Evolutionary conservation across 371 early-diverging fungal genomes (phyloP).

Genomic region (Dichotomocladium elegans): DNA sequence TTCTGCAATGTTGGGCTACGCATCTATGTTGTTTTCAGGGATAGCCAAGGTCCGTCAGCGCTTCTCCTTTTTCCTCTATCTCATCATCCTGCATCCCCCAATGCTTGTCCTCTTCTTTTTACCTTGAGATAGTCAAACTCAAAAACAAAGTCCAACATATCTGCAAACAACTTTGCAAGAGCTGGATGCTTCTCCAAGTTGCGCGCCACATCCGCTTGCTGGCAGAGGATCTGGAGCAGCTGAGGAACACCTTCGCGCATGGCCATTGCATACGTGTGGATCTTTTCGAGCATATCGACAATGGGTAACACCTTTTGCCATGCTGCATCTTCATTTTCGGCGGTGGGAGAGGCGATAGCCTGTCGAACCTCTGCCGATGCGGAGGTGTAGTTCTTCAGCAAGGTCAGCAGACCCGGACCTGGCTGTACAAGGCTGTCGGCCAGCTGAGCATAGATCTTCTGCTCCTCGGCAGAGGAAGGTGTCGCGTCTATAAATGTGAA

Average conservation of each 20-base stretch:
- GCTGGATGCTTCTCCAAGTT: constrained; percentile 77
- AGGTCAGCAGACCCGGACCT: constrained; percentile 37
- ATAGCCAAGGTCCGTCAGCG: no score
- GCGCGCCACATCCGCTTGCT: constrained; percentile 57
- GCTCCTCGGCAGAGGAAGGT: constrained; percentile 47
- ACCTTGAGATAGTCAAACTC: constrained; percentile 91
- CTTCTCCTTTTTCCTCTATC: no score
- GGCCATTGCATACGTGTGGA: constrained; percentile 67
- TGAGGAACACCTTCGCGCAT: constrained; percentile 73
- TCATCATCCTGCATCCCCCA: no score
- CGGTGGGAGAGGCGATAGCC: constrained; percentile 82
- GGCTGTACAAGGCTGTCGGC: constrained; percentile 45
- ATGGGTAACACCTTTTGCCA: constrained; percentile 85
- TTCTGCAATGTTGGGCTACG: constrained; percentile 90
- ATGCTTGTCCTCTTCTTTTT: no score
- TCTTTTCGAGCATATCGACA: constrained; percentile 72
- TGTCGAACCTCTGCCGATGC: constrained; percentile 41
- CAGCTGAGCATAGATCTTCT: constrained; percentile 43
- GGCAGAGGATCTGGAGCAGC: constrained; percentile 71
- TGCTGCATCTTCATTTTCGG: constrained; percentile 81
- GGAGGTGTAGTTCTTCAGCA: constrained; percentile 49
- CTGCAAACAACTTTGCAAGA: constrained; percentile 74
- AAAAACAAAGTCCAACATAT: constrained; percentile 84
- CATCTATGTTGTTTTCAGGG: no score
- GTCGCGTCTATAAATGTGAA: constrained; percentile 41